Base-by-base conservation (phyloP, 805 yeast species). In the Schwanniomyces occidentalis region DNA sequence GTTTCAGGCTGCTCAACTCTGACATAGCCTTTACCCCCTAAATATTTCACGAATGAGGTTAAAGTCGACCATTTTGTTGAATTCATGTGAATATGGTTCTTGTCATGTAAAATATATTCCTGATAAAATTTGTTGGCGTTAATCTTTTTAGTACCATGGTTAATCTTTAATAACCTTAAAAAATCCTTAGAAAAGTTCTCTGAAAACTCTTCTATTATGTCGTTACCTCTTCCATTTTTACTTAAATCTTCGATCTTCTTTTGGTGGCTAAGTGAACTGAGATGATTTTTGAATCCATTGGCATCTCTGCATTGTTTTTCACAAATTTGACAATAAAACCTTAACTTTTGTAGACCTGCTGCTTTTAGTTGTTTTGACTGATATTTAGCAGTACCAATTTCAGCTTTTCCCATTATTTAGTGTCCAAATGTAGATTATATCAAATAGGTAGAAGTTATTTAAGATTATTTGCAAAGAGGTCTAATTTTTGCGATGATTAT, bases 261-360 rank as follows among this genome's bases (percentile, higher is more conserved):
- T 30, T 75, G 59, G 54, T 93, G 99, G 2, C 85, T 69, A 28
- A 85, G 87, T n/a, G 95, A 80, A 43, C 73, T 71, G n/a, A 82
- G 72, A 57, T 93, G 99, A 50, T 91, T 84, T 50, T 85, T 83
- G 67, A 85, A 93, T 16, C 99, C 99, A 61, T 93, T 91, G 43
- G 85, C 95, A 56, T 95, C 99, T 36, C 97, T 67, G 56, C 98
- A 90, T 62, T 93, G 99, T 52, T 91, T 88, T 54, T 74, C 78
- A 52, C 99, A 93, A 3, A 87, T 73, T 56, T 84, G 98, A 58
- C 99, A 93, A 60, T 89, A 95, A 72, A 78, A 91, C 41, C 78
- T 72, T 34, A 93, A 75, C 52, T 85, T 81, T 60, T 90, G 97
- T 16, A 90, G 78, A 2, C 98, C 98, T 30, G 76, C 70, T 16